Conservation (phyloP, 306 rosid genomes). For the Canavalia gladiata region DNA sequence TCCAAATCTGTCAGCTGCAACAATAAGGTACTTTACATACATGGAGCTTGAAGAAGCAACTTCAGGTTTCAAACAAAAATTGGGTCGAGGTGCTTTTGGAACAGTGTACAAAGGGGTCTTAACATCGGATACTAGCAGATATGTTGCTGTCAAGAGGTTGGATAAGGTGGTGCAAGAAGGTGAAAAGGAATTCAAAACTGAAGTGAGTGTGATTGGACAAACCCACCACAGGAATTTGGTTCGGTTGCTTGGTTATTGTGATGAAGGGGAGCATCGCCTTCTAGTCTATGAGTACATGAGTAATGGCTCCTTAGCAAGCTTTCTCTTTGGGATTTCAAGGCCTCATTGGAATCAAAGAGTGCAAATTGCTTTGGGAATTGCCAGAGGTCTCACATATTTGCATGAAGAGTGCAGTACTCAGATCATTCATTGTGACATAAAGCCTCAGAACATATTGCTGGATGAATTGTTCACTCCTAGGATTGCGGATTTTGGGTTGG, state of each 20-base stretch:
- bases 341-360: slow-evolving; percentile 30
- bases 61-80: slow-evolving; percentile 41
- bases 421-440: slow-evolving; percentile 24
- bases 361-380: slow-evolving; percentile 27
- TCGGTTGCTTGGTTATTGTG: slow-evolving; percentile 3
- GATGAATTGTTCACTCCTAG: slow-evolving; percentile 22
- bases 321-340: slow-evolving; percentile 33
- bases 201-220: slow-evolving; percentile 21
- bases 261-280: slow-evolving; percentile 23
- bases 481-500: slow-evolving; percentile 48
- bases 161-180: slow-evolving; percentile 52
- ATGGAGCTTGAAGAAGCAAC: slow-evolving; percentile 45
- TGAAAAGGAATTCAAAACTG: slow-evolving; percentile 37
- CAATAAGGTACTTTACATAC: slow-evolving; percentile 21
- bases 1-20: background rate
- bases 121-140: slow-evolving; percentile 14
- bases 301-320: slow-evolving; percentile 13
- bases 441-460: slow-evolving; percentile 8
- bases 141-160: slow-evolving; percentile 60
- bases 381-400: background rate
- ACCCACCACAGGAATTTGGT: slow-evolving; percentile 30
- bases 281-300: slow-evolving; percentile 14
- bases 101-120: slow-evolving; percentile 49
- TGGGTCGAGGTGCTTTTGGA: slow-evolving; percentile 48
- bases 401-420: slow-evolving; percentile 28